Percentiles rank a stretch among this genome's conserved stretches.
These are phyloP conservation scores for Diaporthe citriasiana DNA, from an alignment of 2,329 filamentous ascomycete species.

Conservation along the genomic window DNA sequence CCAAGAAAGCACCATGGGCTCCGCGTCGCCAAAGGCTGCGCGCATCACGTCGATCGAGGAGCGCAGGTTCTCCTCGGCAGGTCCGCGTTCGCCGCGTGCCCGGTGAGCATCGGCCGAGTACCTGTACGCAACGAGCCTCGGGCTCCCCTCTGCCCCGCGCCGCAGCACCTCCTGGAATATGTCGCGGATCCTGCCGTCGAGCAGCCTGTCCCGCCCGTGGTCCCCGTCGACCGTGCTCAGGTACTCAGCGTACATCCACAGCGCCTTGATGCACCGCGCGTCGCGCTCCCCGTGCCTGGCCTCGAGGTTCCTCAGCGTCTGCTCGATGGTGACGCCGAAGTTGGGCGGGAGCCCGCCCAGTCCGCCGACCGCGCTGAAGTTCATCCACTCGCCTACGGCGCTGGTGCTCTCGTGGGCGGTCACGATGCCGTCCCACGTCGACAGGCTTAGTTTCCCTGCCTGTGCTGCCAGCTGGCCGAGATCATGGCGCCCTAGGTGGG, in stretches of 20 bases:
- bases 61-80: slow-evolving; percentile 9
- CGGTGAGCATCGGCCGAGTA: not conserved
- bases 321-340: slow-evolving; percentile 9
- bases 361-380: slow-evolving; percentile 5
- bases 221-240: not conserved
- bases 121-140: slow-evolving; percentile 2
- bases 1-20: slow-evolving; percentile 8
- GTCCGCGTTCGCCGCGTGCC: not conserved
- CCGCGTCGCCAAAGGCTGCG: not conserved
- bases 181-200: slow-evolving; percentile 1
- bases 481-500: slow-evolving; percentile 12
- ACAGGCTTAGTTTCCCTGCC: slow-evolving; percentile 32
- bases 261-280: slow-evolving; percentile 7
- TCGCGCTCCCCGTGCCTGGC: slow-evolving; percentile 18
- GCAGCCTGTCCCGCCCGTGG: not conserved
- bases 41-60: slow-evolving; percentile 9
- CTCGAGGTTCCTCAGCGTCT: not conserved
- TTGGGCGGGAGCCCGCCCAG: not conserved
- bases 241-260: slow-evolving; percentile 16
- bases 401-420: slow-evolving; percentile 1
- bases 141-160: not conserved
- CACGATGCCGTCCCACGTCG: slow-evolving; percentile 32
- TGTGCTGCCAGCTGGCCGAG: slow-evolving; percentile 17
- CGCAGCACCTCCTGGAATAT: not conserved
- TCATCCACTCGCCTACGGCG: slow-evolving; percentile 12